Conservation (phyloP, 441 rosid species). For the Croton laevigatus region DNA sequence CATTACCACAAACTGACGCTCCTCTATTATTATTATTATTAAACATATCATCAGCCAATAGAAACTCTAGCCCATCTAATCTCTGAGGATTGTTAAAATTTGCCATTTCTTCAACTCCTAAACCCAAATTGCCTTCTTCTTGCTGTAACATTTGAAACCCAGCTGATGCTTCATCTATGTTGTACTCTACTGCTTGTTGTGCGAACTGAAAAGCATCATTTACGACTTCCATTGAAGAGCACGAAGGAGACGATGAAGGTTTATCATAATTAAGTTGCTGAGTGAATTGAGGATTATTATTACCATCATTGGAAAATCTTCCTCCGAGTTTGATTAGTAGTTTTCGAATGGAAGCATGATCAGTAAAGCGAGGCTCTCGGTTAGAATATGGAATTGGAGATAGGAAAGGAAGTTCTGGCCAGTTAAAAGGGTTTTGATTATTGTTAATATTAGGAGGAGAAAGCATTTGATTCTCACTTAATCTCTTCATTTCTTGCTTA, state of each 20-base stretch:
- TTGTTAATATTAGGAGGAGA: slow-evolving; percentile 13
- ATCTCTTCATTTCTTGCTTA: slow-evolving; percentile 31
- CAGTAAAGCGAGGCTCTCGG: slow-evolving; percentile 34
- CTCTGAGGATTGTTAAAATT: slow-evolving; percentile 24
- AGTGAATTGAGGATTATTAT: slow-evolving; percentile 11
- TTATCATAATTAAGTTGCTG: slow-evolving; percentile 28
- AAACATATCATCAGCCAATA: slow-evolving; percentile 30
- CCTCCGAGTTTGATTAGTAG: slow-evolving; percentile 61
- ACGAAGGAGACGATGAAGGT: slow-evolving; percentile 15
- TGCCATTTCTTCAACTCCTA: slow-evolving; percentile 31
- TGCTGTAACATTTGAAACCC: slow-evolving; percentile 22
- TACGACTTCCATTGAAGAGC: slow-evolving; percentile 31
- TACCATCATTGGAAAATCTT: slow-evolving; percentile 34
- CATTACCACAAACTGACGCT: slow-evolving; percentile 3
- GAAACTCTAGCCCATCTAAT: slow-evolving; percentile 50
- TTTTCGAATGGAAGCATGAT: slow-evolving; percentile 50
- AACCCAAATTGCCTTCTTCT: slow-evolving; percentile 30
- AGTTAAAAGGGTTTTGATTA: slow-evolving; percentile 36
- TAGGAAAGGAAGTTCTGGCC: slow-evolving; percentile 45
- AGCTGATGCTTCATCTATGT: slow-evolving; percentile 15
- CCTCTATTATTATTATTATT: slow-evolving; percentile 2
- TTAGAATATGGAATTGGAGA: slow-evolving; percentile 31
- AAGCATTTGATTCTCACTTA: slow-evolving; percentile 23
- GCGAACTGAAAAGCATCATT: slow-evolving; percentile 23
- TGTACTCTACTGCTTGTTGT: slow-evolving; percentile 20